These are phyloP conservation scores for Sarocladiaceae sp. DNA, from an alignment of 2,329 filamentous ascomycete genomes.

Conservation along the genomic window DNA sequence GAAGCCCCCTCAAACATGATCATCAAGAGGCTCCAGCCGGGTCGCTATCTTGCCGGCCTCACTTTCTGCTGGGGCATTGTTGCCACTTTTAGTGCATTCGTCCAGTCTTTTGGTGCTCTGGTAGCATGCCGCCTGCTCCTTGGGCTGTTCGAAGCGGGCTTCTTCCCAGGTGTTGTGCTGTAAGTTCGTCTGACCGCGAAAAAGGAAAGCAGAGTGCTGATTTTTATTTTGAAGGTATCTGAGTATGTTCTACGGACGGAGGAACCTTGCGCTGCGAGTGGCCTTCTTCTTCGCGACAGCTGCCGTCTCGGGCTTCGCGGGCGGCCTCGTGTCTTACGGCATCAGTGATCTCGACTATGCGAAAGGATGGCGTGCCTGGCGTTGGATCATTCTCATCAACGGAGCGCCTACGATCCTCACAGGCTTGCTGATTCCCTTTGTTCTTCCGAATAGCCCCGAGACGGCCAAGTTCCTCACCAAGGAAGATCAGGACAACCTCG, in stretches of 20 bases:
- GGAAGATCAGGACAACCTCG: conserved; percentile 39
- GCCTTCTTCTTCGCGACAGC: conserved; percentile 56
- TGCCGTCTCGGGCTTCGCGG: conserved; percentile 56
- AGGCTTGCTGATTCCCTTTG: conserved; percentile 47
- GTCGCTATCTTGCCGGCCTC: conserved; percentile 21
- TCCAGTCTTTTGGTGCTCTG: conserved; percentile 13
- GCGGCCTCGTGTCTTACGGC: conserved; percentile 58
- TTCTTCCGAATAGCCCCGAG: conserved; percentile 53
- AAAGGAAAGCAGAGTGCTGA: conserved; percentile 4
- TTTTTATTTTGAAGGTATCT: conserved; percentile 25
- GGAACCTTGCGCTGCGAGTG: conserved; percentile 48
- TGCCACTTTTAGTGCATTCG: conserved; percentile 25
- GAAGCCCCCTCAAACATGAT: conserved; percentile 53
- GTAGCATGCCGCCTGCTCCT: conserved; percentile 30
- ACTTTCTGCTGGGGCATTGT: conserved; percentile 28
- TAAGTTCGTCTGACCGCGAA: conserved; percentile 18
- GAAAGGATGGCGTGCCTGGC: conserved; percentile 53
- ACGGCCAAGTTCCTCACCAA: conserved; percentile 31
- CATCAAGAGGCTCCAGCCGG: conserved; percentile 39
- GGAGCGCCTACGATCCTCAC: conserved; percentile 40
- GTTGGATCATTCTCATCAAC: conserved; percentile 58
- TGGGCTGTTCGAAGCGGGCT: conserved; percentile 38
- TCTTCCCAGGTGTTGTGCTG: conserved; percentile 43
- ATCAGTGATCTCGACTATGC: conserved; percentile 58
- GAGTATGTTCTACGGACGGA: conserved; percentile 40